phyloP scores from a whole-genome alignment of 495 filamentous ascomycete genomes.

The Rusavskia elegans region DNA sequence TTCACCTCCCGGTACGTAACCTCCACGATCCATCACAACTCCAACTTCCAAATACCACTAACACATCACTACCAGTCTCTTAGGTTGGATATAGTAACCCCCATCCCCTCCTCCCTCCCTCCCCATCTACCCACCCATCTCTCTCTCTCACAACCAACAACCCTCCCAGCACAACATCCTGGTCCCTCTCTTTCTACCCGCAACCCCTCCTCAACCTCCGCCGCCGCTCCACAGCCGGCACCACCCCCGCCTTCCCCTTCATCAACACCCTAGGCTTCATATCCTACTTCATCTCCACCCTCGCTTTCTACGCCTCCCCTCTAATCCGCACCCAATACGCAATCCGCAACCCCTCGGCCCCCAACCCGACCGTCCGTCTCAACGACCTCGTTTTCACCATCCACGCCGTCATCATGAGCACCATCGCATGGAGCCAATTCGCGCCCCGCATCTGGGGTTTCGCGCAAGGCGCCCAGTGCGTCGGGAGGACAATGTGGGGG shows the following conservation, averaged over 20 bases:
- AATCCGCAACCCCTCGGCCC: constrained; percentile 50
- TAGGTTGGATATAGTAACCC: constrained; percentile 23
- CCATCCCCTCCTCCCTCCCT: not conserved
- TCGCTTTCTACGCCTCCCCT: constrained; percentile 60
- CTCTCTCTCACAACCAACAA: not conserved
- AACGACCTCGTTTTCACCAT: constrained; percentile 82
- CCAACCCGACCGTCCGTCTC: constrained; percentile 66
- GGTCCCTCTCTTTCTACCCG: constrained; percentile 87
- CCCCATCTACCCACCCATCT: not conserved
- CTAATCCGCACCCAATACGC: constrained; percentile 71
- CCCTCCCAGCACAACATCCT: constrained; percentile 40
- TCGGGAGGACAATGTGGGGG: constrained; percentile 49
- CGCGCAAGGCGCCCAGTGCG: constrained; percentile 34
- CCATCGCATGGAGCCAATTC: constrained; percentile 57
- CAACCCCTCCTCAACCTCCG: constrained; percentile 64
- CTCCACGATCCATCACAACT: too few species aligned
- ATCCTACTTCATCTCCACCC: constrained; percentile 60
- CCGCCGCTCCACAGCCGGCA: constrained; percentile 60
- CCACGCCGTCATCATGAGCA: constrained; percentile 56
- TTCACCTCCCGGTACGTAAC: constrained; percentile 5
- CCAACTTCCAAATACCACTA: not conserved
- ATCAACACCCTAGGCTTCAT: constrained; percentile 74
- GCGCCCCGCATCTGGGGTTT: constrained; percentile 61
- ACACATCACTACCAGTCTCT: constrained; percentile 11
- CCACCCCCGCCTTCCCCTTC: constrained; percentile 72